phyloP scores from a whole-genome alignment of 163 green algal genomes.

The Scenedesmus sp. region DNA sequence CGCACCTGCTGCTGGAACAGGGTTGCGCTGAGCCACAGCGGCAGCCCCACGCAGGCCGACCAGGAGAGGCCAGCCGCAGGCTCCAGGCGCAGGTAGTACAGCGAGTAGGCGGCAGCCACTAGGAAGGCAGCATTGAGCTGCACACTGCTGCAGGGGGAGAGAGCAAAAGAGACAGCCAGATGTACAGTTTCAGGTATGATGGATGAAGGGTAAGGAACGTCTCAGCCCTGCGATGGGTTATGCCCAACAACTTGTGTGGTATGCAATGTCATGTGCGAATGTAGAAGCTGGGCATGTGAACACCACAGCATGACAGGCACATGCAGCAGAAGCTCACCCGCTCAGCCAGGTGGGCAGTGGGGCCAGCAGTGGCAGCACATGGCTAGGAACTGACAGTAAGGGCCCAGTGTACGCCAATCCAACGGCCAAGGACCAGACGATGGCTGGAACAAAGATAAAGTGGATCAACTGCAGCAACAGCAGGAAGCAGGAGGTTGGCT shows the following conservation, averaged over 20 bases:
- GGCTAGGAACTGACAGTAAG: constrained; percentile 7
- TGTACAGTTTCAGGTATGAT: background rate
- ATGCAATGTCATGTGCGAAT: no score
- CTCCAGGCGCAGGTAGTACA: constrained; percentile 84
- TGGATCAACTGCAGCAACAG: constrained; percentile 72
- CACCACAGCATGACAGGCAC: background rate
- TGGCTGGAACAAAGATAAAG: constrained; percentile 89
- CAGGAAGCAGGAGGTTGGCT: background rate
- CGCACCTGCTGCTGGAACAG: constrained; percentile 58
- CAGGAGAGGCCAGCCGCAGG: constrained; percentile 78
- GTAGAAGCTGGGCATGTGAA: no score
- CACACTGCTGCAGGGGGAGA: constrained; percentile 46
- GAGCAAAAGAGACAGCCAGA: background rate
- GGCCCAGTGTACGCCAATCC: constrained; percentile 72
- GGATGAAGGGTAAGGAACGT: no score
- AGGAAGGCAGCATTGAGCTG: constrained; percentile 64
- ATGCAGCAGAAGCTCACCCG: constrained; percentile 19
- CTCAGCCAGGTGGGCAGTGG: constrained; percentile 26
- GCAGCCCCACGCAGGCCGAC: constrained; percentile 71
- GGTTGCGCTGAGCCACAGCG: constrained; percentile 73
- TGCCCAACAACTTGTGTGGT: no score
- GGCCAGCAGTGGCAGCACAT: background rate
- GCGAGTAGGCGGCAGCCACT: constrained; percentile 60
- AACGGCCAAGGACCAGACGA: constrained; percentile 82
- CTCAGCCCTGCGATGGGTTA: no score